These are phyloP conservation scores for Globisporangium paroecandrum DNA, from an alignment of 352 stramenopile species.

Conservation along the genomic window DNA sequence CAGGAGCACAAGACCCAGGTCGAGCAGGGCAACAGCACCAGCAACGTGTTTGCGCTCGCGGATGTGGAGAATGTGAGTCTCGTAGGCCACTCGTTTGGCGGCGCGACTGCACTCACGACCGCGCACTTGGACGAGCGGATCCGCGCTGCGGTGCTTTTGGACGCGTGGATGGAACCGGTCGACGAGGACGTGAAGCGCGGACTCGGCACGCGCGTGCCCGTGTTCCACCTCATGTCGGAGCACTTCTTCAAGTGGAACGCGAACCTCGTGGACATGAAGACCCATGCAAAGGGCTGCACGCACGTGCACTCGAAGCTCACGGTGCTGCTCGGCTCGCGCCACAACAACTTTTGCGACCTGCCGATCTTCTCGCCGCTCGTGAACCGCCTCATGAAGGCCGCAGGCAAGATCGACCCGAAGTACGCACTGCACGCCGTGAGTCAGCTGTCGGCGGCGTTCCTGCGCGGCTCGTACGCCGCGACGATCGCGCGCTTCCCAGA, in stretches of 20 bases:
- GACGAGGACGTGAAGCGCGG: constrained; percentile 34
- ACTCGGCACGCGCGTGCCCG: constrained; percentile 33
- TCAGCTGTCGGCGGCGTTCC: constrained; percentile 47
- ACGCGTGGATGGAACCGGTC: constrained; percentile 69
- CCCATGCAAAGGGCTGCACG: constrained; percentile 33
- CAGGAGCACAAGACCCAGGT: constrained; percentile 15
- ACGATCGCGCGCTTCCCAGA: constrained; percentile 35
- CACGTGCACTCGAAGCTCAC: constrained; percentile 35
- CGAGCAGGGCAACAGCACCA: background rate
- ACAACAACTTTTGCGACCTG: constrained; percentile 80
- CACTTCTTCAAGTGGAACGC: constrained; percentile 51
- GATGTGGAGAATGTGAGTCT: constrained; percentile 38
- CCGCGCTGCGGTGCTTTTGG: constrained; percentile 45
- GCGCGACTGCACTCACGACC: constrained; percentile 46
- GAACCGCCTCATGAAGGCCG: constrained; percentile 46
- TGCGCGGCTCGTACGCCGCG: constrained; percentile 31
- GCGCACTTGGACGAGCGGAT: constrained; percentile 51
- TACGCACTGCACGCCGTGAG: constrained; percentile 42
- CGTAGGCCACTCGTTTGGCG: constrained; percentile 63
- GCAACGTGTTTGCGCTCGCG: constrained; percentile 27
- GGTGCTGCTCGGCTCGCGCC: constrained; percentile 36
- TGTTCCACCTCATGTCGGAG: constrained; percentile 63
- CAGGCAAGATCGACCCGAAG: constrained; percentile 42
- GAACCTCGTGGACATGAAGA: constrained; percentile 47
- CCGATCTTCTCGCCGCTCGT: constrained; percentile 57